These are phyloP conservation scores for Fagopyrum esculentum DNA, from an alignment of 148 eudicot genomes.

Conservation along the genomic window DNA sequence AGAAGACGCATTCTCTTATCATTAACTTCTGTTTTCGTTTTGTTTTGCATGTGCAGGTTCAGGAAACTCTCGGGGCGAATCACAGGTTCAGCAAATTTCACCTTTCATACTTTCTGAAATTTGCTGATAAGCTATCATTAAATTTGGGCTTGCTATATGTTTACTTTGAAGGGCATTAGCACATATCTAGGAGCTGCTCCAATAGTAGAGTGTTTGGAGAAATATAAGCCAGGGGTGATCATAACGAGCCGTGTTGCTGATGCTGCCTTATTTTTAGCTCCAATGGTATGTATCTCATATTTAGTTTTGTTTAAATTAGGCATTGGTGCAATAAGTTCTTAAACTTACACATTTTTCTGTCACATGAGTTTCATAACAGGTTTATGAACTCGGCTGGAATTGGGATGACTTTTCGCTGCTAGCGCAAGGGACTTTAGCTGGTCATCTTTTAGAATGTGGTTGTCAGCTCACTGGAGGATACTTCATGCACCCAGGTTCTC, in stretches of 20 bases:
- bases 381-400: slow-evolving; percentile 97
- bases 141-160: background rate
- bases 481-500: slow-evolving; percentile 88
- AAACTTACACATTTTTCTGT: too few species aligned
- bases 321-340: background rate
- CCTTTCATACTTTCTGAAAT: background rate
- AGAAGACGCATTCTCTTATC: background rate
- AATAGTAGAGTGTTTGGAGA: slow-evolving; percentile 79
- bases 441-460: slow-evolving; percentile 96
- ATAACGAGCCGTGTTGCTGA: slow-evolving; percentile 96
- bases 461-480: slow-evolving; percentile 99
- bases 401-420: slow-evolving; percentile 70
- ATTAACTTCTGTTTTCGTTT: background rate
- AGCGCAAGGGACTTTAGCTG: slow-evolving; percentile 92
- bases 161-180: slow-evolving; percentile 54
- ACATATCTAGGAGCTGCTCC: slow-evolving; percentile 93
- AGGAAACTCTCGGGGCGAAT: slow-evolving; percentile 11
- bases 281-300: slow-evolving; percentile 59
- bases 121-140: background rate
- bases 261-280: slow-evolving; percentile 91
- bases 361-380: slow-evolving; percentile 30
- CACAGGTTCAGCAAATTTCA: slow-evolving; percentile 13
- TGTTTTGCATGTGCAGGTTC: slow-evolving; percentile 17
- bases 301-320: background rate
- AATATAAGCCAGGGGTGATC: slow-evolving; percentile 65